Base-by-base conservation (phyloP, 352 stramenopile genomes). In the Phytopythium mirpurense region DNA sequence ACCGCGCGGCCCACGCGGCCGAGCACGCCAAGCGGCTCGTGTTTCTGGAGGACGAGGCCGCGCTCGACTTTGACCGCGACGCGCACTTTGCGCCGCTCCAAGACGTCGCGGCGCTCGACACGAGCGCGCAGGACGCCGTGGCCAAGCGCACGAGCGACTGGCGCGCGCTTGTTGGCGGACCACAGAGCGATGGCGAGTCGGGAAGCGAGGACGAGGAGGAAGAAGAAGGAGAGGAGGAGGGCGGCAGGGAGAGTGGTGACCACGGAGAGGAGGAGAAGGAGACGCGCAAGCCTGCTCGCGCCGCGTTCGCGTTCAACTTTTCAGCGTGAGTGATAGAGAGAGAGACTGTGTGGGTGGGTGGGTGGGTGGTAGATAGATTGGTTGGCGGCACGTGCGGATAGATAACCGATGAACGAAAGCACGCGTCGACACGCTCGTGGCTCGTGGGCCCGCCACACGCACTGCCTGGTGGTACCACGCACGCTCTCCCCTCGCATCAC, bases 21-120 rank as follows among this genome's bases (percentile, higher is more conserved):
- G 82, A 90, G 56, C 82, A 93, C 51, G 82, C 79, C 2, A 68
- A 63, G 42, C 77, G 82, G 1, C 62, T 93, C 27, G 65, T 93
- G 44, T 93, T 93, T 47, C 18, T 89, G 2, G 56, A 72, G 23
- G 44, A 86, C 45, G 76, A 88, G 14, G 55, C 51, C n/a, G 63
- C 65, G 18, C 69, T 84, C 2, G 70, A 82, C 41, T 90, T 92
- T 57, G 69, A 79, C 24, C 87, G 84, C 43, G 64, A 82, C 10
- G 56, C 73, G 18, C 83, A 85, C 52, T 92, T 84, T 51, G 65
- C 54, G 45, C 68, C 78, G 16, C 56, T 91, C 32, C 14, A 70
- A 41, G 57, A 66, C 12, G 54, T 76, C 14, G 51, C 63, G 7
- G n/a, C 63, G 27, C 58, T 79, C 19, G 67, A 74, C 21, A 70